Percentiles rank a stretch among this genome's conserved stretches.
phyloP scores from a whole-genome alignment of 805 yeast genomes.

The Lachancea dasiensis region DNA sequence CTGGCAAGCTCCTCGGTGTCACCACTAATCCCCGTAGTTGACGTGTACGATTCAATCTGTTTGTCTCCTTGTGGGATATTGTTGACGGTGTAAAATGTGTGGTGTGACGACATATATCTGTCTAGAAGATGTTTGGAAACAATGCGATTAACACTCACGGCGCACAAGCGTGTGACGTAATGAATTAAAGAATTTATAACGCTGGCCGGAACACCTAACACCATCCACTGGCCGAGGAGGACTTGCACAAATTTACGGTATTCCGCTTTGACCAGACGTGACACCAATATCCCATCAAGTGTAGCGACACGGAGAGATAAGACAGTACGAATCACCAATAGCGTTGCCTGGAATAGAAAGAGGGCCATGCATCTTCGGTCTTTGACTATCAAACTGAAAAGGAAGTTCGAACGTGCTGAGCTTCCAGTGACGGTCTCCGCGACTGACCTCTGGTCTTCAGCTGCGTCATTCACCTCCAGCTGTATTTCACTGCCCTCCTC shows the following conservation, averaged over 20 bases:
- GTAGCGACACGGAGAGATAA: conserved; percentile 78
- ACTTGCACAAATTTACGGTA: conserved; percentile 59
- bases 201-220: conserved; percentile 81
- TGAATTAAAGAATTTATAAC: conserved; percentile 64
- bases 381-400: conserved; percentile 21
- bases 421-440: no score
- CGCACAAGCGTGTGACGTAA: conserved; percentile 52
- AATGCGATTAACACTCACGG: conserved; percentile 54
- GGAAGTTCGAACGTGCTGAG: conserved; percentile 16
- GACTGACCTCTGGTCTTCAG: no score
- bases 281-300: conserved; percentile 79
- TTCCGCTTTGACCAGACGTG: conserved; percentile 66
- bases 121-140: conserved; percentile 60
- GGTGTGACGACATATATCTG: conserved; percentile 60
- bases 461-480: neutral
- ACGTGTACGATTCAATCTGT: neutral
- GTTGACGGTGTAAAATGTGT: conserved; percentile 29
- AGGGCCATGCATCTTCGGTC: conserved; percentile 28
- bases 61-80: conserved; percentile 11
- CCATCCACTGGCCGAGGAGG: conserved; percentile 66
- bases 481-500: no score
- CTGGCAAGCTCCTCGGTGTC: conserved; percentile 11
- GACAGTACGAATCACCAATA: conserved; percentile 62
- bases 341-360: conserved; percentile 46
- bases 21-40: conserved; percentile 3